These are phyloP conservation scores for Suillus americanus DNA, from an alignment of 768 basidiomycete species.

Conservation along the genomic window DNA sequence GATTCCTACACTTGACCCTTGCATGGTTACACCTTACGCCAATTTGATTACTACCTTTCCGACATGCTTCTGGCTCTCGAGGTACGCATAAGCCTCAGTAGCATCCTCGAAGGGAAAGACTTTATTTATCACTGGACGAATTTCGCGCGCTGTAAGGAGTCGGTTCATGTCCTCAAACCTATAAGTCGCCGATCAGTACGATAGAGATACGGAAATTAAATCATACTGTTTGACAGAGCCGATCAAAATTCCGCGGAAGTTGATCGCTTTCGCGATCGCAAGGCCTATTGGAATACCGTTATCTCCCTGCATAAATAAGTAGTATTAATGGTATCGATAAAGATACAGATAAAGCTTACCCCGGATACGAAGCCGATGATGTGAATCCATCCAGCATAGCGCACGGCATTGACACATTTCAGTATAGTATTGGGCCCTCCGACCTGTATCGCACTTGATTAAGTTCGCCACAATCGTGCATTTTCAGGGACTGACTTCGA, in stretches of 20 bases:
- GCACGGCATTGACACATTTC: conserved; percentile 40
- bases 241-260: conserved; percentile 52
- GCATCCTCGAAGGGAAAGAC: conserved; percentile 59
- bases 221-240: conserved; percentile 60
- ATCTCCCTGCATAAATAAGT: conserved; percentile 16
- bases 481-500: conserved; percentile 17
- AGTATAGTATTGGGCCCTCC: conserved; percentile 52
- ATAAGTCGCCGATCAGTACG: background rate
- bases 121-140: conserved; percentile 54
- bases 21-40: background rate
- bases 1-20: background rate
- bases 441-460: conserved; percentile 34
- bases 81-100: conserved; percentile 49
- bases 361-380: conserved; percentile 52
- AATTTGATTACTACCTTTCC: conserved; percentile 63
- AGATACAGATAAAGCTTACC: conserved; percentile 22
- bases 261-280: conserved; percentile 40
- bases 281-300: conserved; percentile 31
- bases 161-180: conserved; percentile 57
- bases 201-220: background rate
- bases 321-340: background rate
- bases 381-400: conserved; percentile 44
- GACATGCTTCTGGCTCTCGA: conserved; percentile 55
- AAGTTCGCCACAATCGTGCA: background rate
- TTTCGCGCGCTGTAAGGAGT: conserved; percentile 43